Conservation (phyloP, 306 rosid genomes). For the Cicer bijugum region DNA sequence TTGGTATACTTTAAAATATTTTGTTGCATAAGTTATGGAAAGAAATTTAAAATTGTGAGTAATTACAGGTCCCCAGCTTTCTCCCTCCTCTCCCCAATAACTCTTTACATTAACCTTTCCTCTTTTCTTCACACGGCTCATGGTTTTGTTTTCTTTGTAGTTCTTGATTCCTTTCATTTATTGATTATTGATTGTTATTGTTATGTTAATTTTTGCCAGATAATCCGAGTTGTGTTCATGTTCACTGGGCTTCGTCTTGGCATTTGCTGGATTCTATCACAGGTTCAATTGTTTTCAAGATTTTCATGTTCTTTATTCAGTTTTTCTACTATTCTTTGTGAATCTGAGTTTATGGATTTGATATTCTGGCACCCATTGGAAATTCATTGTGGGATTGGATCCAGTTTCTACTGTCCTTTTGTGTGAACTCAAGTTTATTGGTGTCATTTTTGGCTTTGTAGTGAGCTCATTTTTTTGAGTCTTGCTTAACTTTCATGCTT, state of each 20-base stretch:
- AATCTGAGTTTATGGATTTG: background rate
- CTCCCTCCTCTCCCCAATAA: background rate
- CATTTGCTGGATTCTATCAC: too few species aligned
- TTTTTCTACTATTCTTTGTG: background rate
- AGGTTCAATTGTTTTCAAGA: background rate
- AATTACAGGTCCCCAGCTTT: too few species aligned
- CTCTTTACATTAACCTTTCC: background rate
- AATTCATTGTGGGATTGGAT: too few species aligned
- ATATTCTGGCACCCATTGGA: too few species aligned
- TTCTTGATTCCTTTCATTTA: background rate
- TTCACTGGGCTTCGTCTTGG: background rate
- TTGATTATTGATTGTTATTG: background rate
- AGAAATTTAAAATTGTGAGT: background rate
- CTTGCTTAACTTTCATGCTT: too few species aligned
- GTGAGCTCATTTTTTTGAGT: too few species aligned
- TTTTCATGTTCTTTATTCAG: background rate
- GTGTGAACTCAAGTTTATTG: too few species aligned
- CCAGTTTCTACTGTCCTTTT: too few species aligned
- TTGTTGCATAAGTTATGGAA: background rate
- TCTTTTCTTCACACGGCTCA: background rate
- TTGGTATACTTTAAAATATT: conserved; percentile 45
- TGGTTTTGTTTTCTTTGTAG: background rate
- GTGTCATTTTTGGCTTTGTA: too few species aligned
- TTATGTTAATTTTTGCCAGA: background rate
- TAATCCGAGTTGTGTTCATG: background rate